Conservation (phyloP, 1,284 basidiomycete species). For the Fomitiporia mediterranea region DNA sequence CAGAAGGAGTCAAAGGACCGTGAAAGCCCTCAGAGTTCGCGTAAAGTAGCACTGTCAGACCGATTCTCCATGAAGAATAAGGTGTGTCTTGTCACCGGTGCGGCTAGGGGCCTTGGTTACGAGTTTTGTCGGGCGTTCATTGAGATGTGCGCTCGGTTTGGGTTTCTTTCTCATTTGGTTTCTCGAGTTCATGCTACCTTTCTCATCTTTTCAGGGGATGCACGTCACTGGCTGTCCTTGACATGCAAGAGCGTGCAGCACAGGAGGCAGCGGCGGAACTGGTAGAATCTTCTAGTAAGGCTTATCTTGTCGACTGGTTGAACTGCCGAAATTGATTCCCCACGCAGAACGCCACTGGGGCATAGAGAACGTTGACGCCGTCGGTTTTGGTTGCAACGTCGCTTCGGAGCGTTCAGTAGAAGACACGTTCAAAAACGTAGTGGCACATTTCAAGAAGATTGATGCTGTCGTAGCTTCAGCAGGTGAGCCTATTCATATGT, state of each 20-base stretch:
- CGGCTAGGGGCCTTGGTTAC: conserved; percentile 83
- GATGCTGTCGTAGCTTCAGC: conserved; percentile 88
- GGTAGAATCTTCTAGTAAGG: conserved; percentile 46
- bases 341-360: conserved; percentile 51
- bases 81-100: conserved; percentile 82
- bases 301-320: background rate
- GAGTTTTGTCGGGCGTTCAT: conserved; percentile 88
- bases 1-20: conserved; percentile 2
- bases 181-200: conserved; percentile 8
- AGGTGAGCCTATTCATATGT: conserved; percentile 43
- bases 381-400: conserved; percentile 86
- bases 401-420: conserved; percentile 78
- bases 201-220: conserved; percentile 54
- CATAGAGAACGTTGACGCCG: conserved; percentile 58
- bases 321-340: conserved; percentile 1
- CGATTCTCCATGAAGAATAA: conserved; percentile 68
- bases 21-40: conserved; percentile 7
- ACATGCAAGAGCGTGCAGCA: conserved; percentile 75
- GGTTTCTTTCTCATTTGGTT: background rate
- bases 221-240: conserved; percentile 77
- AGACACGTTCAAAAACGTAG: conserved; percentile 60
- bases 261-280: conserved; percentile 73
- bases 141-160: conserved; percentile 57
- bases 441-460: conserved; percentile 75
- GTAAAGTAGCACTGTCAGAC: conserved; percentile 42